A percentile compares a stretch with the other conserved stretches of the same genome.
These are phyloP conservation scores for Citrus maxima DNA, from an alignment of 345 rosid species.

Conservation along the genomic window DNA sequence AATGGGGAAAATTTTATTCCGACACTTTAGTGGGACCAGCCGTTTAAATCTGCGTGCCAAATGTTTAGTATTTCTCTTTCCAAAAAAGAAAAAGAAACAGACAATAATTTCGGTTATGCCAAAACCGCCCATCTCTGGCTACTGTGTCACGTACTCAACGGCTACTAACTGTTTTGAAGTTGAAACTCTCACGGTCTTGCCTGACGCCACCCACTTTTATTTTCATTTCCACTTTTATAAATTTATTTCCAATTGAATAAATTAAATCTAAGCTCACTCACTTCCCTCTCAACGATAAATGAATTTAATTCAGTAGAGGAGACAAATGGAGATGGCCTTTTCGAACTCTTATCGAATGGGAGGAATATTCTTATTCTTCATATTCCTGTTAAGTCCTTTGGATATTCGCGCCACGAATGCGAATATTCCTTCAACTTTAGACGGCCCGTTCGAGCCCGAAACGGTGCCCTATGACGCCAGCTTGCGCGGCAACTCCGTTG, in stretches of 20 bases:
- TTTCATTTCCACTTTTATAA: background rate
- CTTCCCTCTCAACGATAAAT: background rate
- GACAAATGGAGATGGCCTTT: background rate
- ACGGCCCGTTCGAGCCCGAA: slow-evolving; percentile 64
- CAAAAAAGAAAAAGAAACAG: background rate
- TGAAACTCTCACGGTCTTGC: background rate
- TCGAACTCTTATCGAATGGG: background rate
- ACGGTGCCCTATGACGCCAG: slow-evolving; percentile 54
- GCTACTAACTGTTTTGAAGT: background rate
- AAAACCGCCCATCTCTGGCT: background rate
- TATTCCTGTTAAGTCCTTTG: background rate
- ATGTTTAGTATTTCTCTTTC: no score
- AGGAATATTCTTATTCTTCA: background rate
- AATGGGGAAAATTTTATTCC: background rate
- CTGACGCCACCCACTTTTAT: background rate
- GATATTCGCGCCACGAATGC: background rate
- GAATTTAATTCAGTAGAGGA: background rate
- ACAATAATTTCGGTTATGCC: background rate
- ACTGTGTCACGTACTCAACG: background rate
- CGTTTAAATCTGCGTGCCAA: background rate
- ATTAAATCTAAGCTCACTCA: background rate
- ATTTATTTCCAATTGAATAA: no score
- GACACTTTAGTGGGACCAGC: background rate
- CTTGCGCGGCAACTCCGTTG: slow-evolving; percentile 60
- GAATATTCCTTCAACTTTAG: slow-evolving; percentile 50